Evolutionary conservation across 192 early-diverging fungal species (phyloP).

Genomic region (Linnemannia zychae): DNA sequence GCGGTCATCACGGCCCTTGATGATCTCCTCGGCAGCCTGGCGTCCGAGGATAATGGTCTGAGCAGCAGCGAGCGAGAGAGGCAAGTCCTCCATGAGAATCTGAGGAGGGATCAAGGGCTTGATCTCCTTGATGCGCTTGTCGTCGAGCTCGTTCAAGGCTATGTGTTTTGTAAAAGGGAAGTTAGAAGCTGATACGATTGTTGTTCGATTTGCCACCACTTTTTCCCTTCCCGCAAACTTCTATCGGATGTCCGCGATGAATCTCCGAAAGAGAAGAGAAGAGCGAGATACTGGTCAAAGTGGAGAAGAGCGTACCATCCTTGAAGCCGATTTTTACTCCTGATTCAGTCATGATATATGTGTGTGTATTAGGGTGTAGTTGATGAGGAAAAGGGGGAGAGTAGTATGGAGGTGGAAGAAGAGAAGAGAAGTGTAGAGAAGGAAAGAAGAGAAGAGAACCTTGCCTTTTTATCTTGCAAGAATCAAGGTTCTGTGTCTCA

Average conservation of each 20-base stretch:
- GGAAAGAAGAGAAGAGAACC: not conserved
- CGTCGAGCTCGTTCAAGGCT: constrained; percentile 95
- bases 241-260: not conserved
- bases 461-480: not conserved
- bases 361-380: not conserved
- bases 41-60: constrained; percentile 80
- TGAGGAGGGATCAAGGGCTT: constrained; percentile 90
- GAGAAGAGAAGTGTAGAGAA: constrained; percentile 3
- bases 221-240: not conserved
- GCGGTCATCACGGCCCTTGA: constrained; percentile 81
- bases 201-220: not conserved
- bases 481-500: not conserved
- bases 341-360: constrained; percentile 31
- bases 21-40: constrained; percentile 71
- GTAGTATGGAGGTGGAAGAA: not conserved
- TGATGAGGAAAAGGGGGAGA: not conserved
- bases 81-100: constrained; percentile 92
- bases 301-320: constrained; percentile 26
- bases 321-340: constrained; percentile 51
- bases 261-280: not conserved
- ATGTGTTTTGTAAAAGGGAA: not conserved
- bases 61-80: constrained; percentile 81
- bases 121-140: constrained; percentile 86
- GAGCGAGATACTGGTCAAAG: not conserved
- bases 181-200: not conserved